Percentiles rank a stretch among this genome's conserved stretches.
These are phyloP conservation scores for Pestalotiopsis sp. DNA, from an alignment of 2,329 filamentous ascomycete species.

Conservation along the genomic window DNA sequence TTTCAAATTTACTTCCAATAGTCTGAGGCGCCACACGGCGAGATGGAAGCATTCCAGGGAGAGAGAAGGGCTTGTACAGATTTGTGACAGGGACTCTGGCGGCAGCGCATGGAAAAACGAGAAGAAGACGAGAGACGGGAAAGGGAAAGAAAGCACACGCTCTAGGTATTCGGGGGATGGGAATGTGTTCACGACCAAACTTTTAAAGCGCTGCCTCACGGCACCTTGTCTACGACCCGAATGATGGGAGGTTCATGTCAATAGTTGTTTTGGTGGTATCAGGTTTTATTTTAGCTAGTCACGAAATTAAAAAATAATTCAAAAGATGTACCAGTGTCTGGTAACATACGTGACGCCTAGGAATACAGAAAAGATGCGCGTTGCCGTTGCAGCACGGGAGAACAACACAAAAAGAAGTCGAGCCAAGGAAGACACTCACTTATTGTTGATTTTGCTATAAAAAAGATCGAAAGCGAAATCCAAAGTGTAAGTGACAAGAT, in stretches of 20 bases:
- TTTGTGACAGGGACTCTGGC: not conserved
- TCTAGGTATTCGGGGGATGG: not conserved
- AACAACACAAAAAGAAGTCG: too few relatives aligned
- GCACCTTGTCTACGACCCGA: constrained; percentile 17
- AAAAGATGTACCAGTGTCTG: not conserved
- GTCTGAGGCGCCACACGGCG: not conserved
- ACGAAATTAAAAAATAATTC: not conserved
- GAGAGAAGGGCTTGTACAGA: not conserved
- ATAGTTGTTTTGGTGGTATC: not conserved
- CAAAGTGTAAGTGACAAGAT: too few relatives aligned
- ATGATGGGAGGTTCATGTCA: constrained; percentile 1
- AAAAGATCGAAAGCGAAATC: not conserved
- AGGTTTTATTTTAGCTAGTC: not conserved
- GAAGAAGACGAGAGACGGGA: not conserved
- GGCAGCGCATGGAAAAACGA: not conserved
- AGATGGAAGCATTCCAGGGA: not conserved
- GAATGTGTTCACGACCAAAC: not conserved
- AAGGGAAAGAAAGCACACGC: not conserved
- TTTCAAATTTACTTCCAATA: not conserved
- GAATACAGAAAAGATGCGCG: not conserved
- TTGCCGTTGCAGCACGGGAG: not conserved
- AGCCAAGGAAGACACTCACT: too few relatives aligned
- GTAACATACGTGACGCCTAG: not conserved
- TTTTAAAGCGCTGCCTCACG: constrained; percentile 23
- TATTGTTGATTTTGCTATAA: not conserved